Percentiles rank a stretch among this genome's conserved stretches.
phyloP scores from a whole-genome alignment of 23 red algal genomes.

The Cyanidiococcus yangmingshanensis region DNA sequence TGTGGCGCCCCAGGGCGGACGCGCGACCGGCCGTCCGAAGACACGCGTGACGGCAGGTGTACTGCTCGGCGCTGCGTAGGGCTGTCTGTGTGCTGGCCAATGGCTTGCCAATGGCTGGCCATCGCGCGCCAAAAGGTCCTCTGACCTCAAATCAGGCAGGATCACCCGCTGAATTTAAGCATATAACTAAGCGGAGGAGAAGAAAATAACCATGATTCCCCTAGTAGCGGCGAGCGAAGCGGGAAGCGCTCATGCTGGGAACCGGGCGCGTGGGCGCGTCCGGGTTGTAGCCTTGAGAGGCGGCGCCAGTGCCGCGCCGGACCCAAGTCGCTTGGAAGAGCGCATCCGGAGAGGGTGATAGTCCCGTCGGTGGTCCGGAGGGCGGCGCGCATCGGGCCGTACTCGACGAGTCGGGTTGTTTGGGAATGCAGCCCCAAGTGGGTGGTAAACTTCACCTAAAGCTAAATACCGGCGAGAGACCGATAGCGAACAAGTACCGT shows the following conservation, averaged over 20 bases:
- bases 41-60: not conserved
- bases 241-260: slow-evolving; percentile 72
- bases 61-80: not conserved
- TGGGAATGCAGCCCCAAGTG: slow-evolving; percentile 86
- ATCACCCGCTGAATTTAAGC: slow-evolving; percentile 84
- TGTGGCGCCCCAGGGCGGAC: not conserved
- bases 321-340: slow-evolving; percentile 21
- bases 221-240: slow-evolving; percentile 93
- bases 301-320: slow-evolving; percentile 19
- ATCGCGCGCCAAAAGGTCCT: not conserved
- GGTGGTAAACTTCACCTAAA: slow-evolving; percentile 87
- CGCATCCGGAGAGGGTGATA: slow-evolving; percentile 66
- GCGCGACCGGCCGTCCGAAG: not conserved
- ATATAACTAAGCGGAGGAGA: slow-evolving; percentile 90
- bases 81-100: not conserved
- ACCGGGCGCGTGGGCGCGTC: slow-evolving; percentile 35
- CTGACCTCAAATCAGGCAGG: slow-evolving; percentile 87
- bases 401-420: slow-evolving; percentile 74
- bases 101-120: not conserved
- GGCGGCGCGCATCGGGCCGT: slow-evolving; percentile 31
- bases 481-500: slow-evolving; percentile 91
- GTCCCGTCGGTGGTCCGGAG: slow-evolving; percentile 54
- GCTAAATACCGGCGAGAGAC: slow-evolving; percentile 85
- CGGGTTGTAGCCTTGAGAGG: slow-evolving; percentile 15
- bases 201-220: slow-evolving; percentile 88